Conservation (phyloP, 176 grass and related monocot genomes). For the Miscanthus lutarioriparius region DNA sequence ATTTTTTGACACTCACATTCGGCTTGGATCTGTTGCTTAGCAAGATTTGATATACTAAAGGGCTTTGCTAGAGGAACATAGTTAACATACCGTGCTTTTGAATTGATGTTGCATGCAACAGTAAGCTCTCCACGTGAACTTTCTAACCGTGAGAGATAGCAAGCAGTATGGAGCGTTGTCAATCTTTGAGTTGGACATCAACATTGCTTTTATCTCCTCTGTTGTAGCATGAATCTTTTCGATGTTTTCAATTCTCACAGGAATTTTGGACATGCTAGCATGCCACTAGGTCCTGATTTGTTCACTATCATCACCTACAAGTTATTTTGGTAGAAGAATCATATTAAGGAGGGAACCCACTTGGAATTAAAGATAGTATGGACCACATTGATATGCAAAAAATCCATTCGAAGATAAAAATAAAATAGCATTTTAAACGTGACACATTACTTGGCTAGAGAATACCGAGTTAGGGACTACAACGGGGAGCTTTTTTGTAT, state of each 20-base stretch:
- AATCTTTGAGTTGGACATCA: conserved; percentile 48
- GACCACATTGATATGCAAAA: not conserved
- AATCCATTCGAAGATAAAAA: not conserved
- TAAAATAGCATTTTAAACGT: not conserved
- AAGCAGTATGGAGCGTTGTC: conserved; percentile 66
- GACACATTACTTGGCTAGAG: conserved; percentile 60
- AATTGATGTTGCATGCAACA: conserved; percentile 57
- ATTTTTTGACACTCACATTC: too few relatives aligned
- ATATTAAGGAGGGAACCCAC: not conserved
- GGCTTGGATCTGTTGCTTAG: too few relatives aligned
- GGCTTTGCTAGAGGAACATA: not conserved
- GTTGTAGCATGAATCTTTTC: conserved; percentile 61
- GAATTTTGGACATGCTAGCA: conserved; percentile 59
- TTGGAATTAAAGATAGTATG: not conserved
- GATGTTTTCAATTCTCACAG: conserved; percentile 49
- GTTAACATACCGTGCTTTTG: conserved; percentile 42
- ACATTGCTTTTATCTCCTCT: conserved; percentile 58
- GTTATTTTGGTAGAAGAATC: not conserved
- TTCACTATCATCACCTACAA: conserved; percentile 65
- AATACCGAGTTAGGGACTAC: conserved; percentile 72
- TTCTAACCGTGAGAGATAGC: conserved; percentile 58
- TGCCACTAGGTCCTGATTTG: conserved; percentile 56
- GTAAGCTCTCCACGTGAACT: conserved; percentile 53
- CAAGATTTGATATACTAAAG: too few relatives aligned
- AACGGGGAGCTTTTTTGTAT: conserved; percentile 66